Evolutionary conservation across 495 filamentous ascomycete genomes (phyloP).

Genomic region (Hyphodiscus hymeniophilus): DNA sequence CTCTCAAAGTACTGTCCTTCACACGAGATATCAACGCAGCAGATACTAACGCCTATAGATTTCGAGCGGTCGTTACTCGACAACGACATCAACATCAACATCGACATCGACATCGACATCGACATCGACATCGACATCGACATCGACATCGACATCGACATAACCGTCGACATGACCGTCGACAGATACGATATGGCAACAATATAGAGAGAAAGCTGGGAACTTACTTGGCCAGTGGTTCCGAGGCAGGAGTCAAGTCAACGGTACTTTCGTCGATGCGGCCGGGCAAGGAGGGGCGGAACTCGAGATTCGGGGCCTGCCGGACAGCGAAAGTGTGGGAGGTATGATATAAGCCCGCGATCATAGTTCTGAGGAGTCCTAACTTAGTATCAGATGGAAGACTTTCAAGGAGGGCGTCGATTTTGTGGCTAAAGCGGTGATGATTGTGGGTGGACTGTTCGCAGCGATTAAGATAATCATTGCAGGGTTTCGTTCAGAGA

Average conservation of each 20-base stretch:
- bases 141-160: too few relatives aligned
- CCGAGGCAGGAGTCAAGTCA: too few relatives aligned
- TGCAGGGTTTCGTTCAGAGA: too few relatives aligned
- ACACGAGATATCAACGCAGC: background rate
- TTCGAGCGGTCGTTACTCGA: background rate
- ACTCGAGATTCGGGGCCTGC: background rate
- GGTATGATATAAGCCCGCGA: conserved; percentile 1
- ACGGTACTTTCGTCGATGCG: background rate
- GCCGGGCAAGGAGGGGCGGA: background rate
- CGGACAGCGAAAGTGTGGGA: background rate
- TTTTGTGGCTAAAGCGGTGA: background rate
- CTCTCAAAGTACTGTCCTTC: background rate
- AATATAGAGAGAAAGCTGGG: too few relatives aligned
- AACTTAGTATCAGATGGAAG: background rate
- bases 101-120: too few relatives aligned
- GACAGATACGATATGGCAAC: too few relatives aligned
- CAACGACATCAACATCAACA: too few relatives aligned
- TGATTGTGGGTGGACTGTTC: background rate
- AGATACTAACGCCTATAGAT: background rate
- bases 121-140: too few relatives aligned
- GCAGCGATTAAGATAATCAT: background rate
- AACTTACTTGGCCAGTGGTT: too few relatives aligned
- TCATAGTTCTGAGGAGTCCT: background rate
- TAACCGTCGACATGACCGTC: too few relatives aligned
- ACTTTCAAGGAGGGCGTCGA: background rate